phyloP scores from a whole-genome alignment of 176 grass and related monocot genomes.

The Paspalum vaginatum region DNA sequence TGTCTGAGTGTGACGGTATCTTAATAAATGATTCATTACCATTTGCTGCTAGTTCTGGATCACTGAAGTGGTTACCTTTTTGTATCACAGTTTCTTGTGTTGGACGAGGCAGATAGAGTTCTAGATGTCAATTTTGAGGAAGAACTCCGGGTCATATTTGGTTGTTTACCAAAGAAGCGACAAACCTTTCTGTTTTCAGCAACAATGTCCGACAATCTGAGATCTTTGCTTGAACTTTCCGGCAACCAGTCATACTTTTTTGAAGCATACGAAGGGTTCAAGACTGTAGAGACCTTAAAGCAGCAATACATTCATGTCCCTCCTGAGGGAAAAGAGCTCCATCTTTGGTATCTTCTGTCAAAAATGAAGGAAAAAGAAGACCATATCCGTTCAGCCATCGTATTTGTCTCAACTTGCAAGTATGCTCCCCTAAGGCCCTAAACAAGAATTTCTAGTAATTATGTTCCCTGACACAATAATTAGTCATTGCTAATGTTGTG shows the following conservation, averaged over 20 bases:
- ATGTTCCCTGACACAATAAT: slow-evolving; percentile 28
- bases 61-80: slow-evolving; percentile 23
- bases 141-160: slow-evolving; percentile 85
- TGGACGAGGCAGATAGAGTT: slow-evolving; percentile 95
- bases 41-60: background rate
- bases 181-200: slow-evolving; percentile 97
- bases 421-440: slow-evolving; percentile 42
- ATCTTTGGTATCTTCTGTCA: slow-evolving; percentile 78
- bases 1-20: background rate
- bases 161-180: slow-evolving; percentile 70
- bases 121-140: slow-evolving; percentile 89
- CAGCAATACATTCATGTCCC: slow-evolving; percentile 74
- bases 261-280: slow-evolving; percentile 91
- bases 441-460: slow-evolving; percentile 41
- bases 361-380: slow-evolving; percentile 55
- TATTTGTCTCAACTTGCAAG: slow-evolving; percentile 88
- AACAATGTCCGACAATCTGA: slow-evolving; percentile 88
- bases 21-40: slow-evolving; percentile 6
- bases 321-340: slow-evolving; percentile 74
- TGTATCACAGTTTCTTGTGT: slow-evolving; percentile 82
- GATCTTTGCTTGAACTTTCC: slow-evolving; percentile 79
- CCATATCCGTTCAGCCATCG: slow-evolving; percentile 66
- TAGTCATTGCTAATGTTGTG: slow-evolving; percentile 15
- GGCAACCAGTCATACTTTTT: slow-evolving; percentile 80
- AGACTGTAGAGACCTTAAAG: slow-evolving; percentile 82